Percentiles rank a stretch among this genome's conserved stretches.
phyloP scores from a whole-genome alignment of 2,329 filamentous ascomycete species.

The Diplocarpon rosae region DNA sequence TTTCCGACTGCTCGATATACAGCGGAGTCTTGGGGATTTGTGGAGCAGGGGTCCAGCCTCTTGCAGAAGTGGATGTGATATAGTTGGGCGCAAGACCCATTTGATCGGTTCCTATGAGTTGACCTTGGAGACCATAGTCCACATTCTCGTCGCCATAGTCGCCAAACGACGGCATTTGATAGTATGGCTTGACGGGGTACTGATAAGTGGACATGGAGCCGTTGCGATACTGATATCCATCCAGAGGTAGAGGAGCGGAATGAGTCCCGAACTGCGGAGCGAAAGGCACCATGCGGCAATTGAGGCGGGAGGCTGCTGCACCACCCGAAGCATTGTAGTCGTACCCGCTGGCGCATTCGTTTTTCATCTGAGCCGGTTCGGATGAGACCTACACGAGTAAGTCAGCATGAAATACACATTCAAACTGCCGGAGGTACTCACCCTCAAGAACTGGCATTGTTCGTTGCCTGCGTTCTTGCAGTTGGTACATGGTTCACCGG shows the following conservation, averaged over 20 bases:
- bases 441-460: conserved; percentile 70
- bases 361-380: conserved; percentile 19
- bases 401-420: conserved; percentile 6
- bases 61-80: conserved; percentile 4
- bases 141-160: conserved; percentile 20
- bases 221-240: conserved; percentile 14
- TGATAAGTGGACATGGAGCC: conserved; percentile 12
- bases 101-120: conserved; percentile 3
- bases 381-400: conserved; percentile 23
- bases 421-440: conserved; percentile 31
- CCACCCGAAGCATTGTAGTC: conserved; percentile 14
- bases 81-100: conserved; percentile 9
- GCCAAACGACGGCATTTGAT: conserved; percentile 11
- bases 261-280: conserved; percentile 13
- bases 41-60: conserved; percentile 14
- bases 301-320: conserved; percentile 18
- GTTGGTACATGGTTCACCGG: conserved; percentile 67
- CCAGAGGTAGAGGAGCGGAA: conserved; percentile 7
- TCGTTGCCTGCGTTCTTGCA: conserved; percentile 65
- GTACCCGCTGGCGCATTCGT: conserved; percentile 13
- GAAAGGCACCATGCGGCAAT: conserved; percentile 16
- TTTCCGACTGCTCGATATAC: conserved; percentile 15
- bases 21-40: conserved; percentile 12
- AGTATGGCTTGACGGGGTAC: conserved; percentile 15
- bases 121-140: conserved; percentile 17